Evolutionary conservation across 2,329 filamentous ascomycete genomes (phyloP).

Genomic region (Penicillium sp.): DNA sequence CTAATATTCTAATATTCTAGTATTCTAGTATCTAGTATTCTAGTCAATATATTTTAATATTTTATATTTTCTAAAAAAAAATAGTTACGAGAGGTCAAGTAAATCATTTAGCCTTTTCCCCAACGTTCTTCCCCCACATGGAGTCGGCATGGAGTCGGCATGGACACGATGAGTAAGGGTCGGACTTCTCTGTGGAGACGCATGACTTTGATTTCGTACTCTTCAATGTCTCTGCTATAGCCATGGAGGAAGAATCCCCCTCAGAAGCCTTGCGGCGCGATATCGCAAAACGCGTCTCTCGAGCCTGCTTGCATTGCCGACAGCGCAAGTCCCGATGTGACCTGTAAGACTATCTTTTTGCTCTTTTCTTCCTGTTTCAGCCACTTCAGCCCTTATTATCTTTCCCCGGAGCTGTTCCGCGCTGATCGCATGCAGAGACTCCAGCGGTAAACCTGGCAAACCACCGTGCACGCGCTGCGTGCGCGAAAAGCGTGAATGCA

Average conservation of each 20-base stretch:
- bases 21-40: not conserved
- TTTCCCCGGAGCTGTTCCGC: slow-evolving; percentile 8
- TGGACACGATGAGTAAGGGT: slow-evolving; percentile 18
- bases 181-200: slow-evolving; percentile 8
- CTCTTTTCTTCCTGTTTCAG: not conserved
- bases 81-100: not conserved
- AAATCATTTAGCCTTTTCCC: not conserved
- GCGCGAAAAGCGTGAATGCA: slow-evolving; percentile 57
- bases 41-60: not conserved
- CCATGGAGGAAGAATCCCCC: slow-evolving; percentile 6
- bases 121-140: not conserved
- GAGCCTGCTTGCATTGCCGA: slow-evolving; percentile 50
- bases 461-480: slow-evolving; percentile 58
- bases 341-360: slow-evolving; percentile 40
- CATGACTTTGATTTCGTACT: not conserved
- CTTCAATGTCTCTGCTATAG: not conserved
- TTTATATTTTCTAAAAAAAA: too few relatives aligned
- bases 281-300: slow-evolving; percentile 46
- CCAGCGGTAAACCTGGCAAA: slow-evolving; percentile 33
- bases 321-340: slow-evolving; percentile 52
- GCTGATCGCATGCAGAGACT: slow-evolving; percentile 20
- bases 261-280: slow-evolving; percentile 10
- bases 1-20: not conserved
- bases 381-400: not conserved
- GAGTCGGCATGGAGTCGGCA: not conserved